A percentile compares a stretch with the other conserved stretches of the same genome.
phyloP scores from a whole-genome alignment of 768 basidiomycete species.

The Mycena vulgaris region DNA sequence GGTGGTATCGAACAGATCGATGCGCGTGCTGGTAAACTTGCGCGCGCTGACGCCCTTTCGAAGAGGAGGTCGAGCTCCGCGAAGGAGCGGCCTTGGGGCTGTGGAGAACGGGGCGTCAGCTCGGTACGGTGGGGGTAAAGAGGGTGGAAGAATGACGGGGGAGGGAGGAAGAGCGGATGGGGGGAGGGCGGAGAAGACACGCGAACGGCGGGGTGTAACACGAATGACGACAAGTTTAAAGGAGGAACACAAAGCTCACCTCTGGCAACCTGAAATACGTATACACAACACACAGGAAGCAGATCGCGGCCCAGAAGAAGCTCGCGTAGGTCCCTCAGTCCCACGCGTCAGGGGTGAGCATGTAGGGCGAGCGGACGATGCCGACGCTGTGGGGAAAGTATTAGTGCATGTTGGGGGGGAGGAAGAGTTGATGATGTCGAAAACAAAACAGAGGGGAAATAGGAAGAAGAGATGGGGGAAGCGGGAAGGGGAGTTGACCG shows the following conservation, averaged over 20 bases:
- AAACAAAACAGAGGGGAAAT: too few relatives aligned
- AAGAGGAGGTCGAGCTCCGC: conserved; percentile 49
- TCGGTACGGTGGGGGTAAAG: neutral
- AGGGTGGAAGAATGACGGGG: too few relatives aligned
- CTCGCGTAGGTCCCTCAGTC: conserved; percentile 38
- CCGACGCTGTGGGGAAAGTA: neutral
- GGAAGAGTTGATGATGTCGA: neutral
- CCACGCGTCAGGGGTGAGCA: conserved; percentile 39
- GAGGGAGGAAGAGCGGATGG: too few relatives aligned
- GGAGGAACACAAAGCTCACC: conserved; percentile 25
- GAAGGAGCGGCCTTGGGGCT: conserved; percentile 42
- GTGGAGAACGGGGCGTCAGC: neutral
- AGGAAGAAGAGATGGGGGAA: too few relatives aligned
- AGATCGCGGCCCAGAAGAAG: conserved; percentile 41
- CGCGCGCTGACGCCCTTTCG: conserved; percentile 48
- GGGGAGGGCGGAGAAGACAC: too few relatives aligned
- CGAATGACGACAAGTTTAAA: too few relatives aligned
- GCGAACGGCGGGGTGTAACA: too few relatives aligned
- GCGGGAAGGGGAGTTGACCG: too few relatives aligned
- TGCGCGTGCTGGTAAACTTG: conserved; percentile 39
- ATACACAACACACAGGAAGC: conserved; percentile 36
- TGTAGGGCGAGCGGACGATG: conserved; percentile 33
- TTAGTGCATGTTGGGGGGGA: too few relatives aligned
- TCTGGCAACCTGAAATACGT: conserved; percentile 41
- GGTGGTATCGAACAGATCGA: conserved; percentile 42